Percentiles rank a stretch among this genome's conserved stretches.
Evolutionary conservation across 345 rosid genomes (phyloP).

Genomic region (Aethionema arabicum): DNA sequence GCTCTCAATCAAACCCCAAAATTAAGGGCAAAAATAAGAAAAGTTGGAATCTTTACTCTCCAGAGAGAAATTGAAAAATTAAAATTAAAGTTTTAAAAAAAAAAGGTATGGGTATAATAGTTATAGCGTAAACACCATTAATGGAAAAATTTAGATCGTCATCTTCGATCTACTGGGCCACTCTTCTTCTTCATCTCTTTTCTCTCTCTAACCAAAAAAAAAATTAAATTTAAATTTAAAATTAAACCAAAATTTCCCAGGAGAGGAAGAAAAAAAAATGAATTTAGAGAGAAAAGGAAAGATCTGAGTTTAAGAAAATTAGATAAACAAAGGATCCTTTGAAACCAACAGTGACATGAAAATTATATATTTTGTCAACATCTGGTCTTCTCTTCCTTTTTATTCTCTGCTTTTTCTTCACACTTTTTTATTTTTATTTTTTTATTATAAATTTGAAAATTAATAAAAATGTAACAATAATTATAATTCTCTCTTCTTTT

Average conservation of each 20-base stretch:
- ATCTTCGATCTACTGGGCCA: conserved; percentile 94
- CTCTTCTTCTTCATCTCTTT: conserved; percentile 38
- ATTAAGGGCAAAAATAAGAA: conserved; percentile 33
- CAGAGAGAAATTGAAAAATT: conserved; percentile 6
- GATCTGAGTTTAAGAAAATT: conserved; percentile 49
- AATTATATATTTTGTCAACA: conserved; percentile 73
- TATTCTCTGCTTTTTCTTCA: conserved; percentile 52
- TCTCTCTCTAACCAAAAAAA: conserved; percentile 25
- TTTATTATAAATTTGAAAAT: neutral
- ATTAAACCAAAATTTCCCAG: neutral
- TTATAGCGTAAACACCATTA: conserved; percentile 41
- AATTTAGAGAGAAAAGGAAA: conserved; percentile 71
- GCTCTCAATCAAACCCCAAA: neutral
- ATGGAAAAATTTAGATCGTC: conserved; percentile 69
- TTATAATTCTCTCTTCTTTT: no score
- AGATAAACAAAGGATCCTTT: conserved; percentile 80
- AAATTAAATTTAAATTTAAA: neutral
- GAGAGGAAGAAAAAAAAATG: conserved; percentile 25
- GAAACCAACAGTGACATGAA: conserved; percentile 88
- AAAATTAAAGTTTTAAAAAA: neutral
- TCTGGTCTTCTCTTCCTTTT: conserved; percentile 95
- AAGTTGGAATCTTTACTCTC: conserved; percentile 23
- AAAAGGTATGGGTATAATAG: conserved; percentile 23
- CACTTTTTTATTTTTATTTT: neutral
- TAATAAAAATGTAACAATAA: neutral